A percentile compares a stretch with the other conserved stretches of the same genome.
These are phyloP conservation scores for Mycena alexandri DNA, from an alignment of 768 basidiomycete genomes.

Conservation along the genomic window DNA sequence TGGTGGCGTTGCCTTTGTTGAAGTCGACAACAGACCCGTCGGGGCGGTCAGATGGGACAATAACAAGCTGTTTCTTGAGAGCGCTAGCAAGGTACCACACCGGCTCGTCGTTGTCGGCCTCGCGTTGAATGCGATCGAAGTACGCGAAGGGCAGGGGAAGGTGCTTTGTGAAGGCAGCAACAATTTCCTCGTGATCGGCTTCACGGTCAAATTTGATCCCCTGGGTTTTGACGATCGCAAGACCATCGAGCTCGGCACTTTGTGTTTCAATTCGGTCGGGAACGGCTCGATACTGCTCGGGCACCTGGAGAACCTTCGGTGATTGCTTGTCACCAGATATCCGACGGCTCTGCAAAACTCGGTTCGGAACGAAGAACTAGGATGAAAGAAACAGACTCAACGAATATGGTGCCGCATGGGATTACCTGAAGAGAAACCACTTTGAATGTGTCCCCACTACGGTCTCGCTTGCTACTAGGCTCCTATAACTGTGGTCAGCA, in stretches of 20 bases:
- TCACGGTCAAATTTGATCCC: neutral
- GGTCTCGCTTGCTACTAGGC: no score
- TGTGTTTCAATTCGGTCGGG: constrained; percentile 5
- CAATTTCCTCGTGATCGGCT: constrained; percentile 8
- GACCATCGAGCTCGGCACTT: neutral
- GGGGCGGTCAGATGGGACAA: neutral
- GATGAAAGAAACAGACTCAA: neutral
- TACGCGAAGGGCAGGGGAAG: constrained; percentile 6
- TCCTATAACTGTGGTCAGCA: no score
- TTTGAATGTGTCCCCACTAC: no score
- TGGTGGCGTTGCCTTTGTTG: constrained; percentile 2
- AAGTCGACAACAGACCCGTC: neutral
- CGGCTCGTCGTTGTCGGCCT: neutral
- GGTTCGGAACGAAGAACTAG: no score
- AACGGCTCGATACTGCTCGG: neutral
- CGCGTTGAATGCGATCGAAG: neutral
- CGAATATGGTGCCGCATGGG: neutral
- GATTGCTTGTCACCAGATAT: neutral
- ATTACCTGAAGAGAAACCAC: constrained; percentile 1
- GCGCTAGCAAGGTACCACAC: neutral
- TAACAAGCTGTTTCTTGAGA: neutral
- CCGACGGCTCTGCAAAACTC: no score
- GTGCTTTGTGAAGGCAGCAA: neutral
- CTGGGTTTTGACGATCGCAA: neutral
- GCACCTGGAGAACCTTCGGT: neutral